A percentile compares a stretch with the other conserved stretches of the same genome.
These are phyloP conservation scores for Sarocladium brachiariae DNA, from an alignment of 2,329 filamentous ascomycete species.

Conservation along the genomic window DNA sequence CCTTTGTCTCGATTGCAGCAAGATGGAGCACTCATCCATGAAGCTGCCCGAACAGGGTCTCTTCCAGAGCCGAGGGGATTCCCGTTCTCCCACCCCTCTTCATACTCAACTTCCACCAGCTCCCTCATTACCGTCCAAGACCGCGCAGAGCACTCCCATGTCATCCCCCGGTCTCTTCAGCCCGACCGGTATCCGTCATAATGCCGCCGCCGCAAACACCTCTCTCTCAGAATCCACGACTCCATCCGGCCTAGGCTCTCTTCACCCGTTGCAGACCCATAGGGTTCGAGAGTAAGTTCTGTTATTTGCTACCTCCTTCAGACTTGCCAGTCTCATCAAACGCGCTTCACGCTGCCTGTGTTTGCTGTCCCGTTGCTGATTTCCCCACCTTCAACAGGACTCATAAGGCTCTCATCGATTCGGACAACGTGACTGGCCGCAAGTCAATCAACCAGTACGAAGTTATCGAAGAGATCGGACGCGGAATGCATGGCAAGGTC, in stretches of 20 bases:
- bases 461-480: slow-evolving; percentile 90
- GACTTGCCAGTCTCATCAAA: too few relatives aligned
- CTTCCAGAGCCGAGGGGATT: background rate
- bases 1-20: background rate
- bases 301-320: slow-evolving; percentile 7
- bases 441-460: slow-evolving; percentile 98
- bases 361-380: background rate
- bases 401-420: slow-evolving; percentile 84
- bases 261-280: slow-evolving; percentile 66
- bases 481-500: slow-evolving; percentile 95
- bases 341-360: too few relatives aligned
- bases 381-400: slow-evolving; percentile 46
- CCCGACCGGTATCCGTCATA: slow-evolving; percentile 37
- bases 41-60: background rate
- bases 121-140: slow-evolving; percentile 37
- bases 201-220: slow-evolving; percentile 29
- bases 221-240: slow-evolving; percentile 48
- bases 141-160: slow-evolving; percentile 49
- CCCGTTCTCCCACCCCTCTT: slow-evolving; percentile 6
- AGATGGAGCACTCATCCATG: background rate
- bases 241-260: slow-evolving; percentile 41
- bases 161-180: slow-evolving; percentile 58
- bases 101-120: slow-evolving; percentile 26
- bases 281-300: slow-evolving; percentile 65
- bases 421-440: slow-evolving; percentile 80